Evolutionary conservation across 192 early-diverging fungal genomes (phyloP), one percentile per base, ranked within the genome.

Genomic region (Rhizophlyctis rosea): DNA sequence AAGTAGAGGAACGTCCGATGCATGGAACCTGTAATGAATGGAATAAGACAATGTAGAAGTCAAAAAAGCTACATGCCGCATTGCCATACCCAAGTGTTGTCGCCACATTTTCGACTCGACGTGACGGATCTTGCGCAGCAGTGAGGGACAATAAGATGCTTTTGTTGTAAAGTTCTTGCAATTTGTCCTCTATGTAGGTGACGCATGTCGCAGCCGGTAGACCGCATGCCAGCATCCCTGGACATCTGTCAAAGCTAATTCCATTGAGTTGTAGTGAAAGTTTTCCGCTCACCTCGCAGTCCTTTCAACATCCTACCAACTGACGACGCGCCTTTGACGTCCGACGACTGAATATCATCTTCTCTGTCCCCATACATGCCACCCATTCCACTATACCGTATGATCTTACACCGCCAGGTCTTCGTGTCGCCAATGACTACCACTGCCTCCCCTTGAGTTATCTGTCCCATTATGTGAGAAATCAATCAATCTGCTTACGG

Each of bases 141-240:
- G 59, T 29, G 13, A 61, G 14, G 9, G 61, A 63, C 25, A 56
- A 21, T 51, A 63, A 1, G 47, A 63, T 32, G 32, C 47, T 49
- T 27, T 36, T 52, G 34, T 63, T 63, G 32, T 56, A 63, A 14
- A 63, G n/a, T 13, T 63, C 50, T 28, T 63, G 61, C 30, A 63
- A 51, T 32, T 63, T 52, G 33, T 63, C 61, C 50, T 63, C 61
- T 9, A 63, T 31, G 51, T 28, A 63, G 1, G 25, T 56, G 28
- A 63, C 34, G 4, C 61, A 63, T 32, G 39, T 50, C 4, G 59
- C 59, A n/a, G 48, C 51, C 11, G 59, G 59, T 11, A 61, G 30
- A 11, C 59, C 49, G 31, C 59, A 61, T 11, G 25, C 16, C 59
- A 18, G n/a, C 25, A 61, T 7, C 11, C 59, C 59, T 54, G 25